Evolutionary conservation across 2,329 filamentous ascomycete genomes (phyloP).

Genomic region (Madurella mycetomatis): DNA sequence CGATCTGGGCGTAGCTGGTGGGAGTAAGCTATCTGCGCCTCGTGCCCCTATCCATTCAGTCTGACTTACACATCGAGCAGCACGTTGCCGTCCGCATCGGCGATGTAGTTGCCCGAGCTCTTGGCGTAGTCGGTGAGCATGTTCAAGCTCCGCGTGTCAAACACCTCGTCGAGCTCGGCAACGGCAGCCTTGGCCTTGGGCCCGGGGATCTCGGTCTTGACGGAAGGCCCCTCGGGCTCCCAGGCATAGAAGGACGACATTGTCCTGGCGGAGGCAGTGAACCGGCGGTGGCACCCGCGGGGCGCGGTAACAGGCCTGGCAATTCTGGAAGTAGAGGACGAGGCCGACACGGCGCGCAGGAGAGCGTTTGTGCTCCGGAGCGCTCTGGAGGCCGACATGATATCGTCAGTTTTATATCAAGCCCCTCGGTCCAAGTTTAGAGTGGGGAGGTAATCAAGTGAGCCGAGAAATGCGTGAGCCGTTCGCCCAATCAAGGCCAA

Average conservation of each 20-base stretch:
- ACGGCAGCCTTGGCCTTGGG: slow-evolving; percentile 67
- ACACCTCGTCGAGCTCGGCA: slow-evolving; percentile 69
- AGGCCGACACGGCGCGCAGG: slow-evolving; percentile 14
- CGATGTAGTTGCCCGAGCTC: slow-evolving; percentile 76
- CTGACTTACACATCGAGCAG: slow-evolving; percentile 64
- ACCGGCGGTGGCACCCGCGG: slow-evolving; percentile 22
- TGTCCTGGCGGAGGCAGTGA: slow-evolving; percentile 24
- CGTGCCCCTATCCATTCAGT: neutral
- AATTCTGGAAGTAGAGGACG: slow-evolving; percentile 14
- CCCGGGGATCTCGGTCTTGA: slow-evolving; percentile 66
- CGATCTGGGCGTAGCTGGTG: slow-evolving; percentile 77
- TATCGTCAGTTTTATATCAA: slow-evolving; percentile 3
- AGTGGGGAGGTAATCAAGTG: neutral
- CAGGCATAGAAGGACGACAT: slow-evolving; percentile 29
- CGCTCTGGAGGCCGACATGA: slow-evolving; percentile 15
- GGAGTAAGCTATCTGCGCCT: neutral
- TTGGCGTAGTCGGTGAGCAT: slow-evolving; percentile 73
- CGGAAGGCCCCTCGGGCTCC: slow-evolving; percentile 49
- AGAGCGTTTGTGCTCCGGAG: slow-evolving; percentile 18
- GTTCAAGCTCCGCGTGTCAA: slow-evolving; percentile 82
- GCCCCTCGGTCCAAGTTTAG: neutral
- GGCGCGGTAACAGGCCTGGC: slow-evolving; percentile 12
- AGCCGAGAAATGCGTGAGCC: neutral
- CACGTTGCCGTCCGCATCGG: slow-evolving; percentile 66
- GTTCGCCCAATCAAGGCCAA: neutral